Conservation (phyloP, 1,284 basidiomycete genomes). For the Ganoderma lingzhi region DNA sequence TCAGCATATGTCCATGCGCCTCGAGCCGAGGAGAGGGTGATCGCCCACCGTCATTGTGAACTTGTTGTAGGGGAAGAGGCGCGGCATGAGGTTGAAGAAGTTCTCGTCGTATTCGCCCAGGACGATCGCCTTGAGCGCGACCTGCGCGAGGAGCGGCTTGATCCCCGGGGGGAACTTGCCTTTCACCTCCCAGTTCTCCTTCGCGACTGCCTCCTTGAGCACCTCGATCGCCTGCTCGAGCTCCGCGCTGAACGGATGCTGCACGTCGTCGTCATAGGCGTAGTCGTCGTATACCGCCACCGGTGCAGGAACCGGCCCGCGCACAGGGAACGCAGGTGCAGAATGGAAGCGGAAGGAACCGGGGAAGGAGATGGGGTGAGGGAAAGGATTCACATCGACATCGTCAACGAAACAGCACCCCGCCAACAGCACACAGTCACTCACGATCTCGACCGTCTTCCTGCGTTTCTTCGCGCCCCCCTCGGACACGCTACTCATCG, state of each 20-base stretch:
- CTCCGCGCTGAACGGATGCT: conserved; percentile 71
- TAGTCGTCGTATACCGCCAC: not conserved
- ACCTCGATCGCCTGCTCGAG: conserved; percentile 70
- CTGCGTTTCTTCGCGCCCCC: conserved; percentile 62
- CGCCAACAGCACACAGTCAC: conserved; percentile 31
- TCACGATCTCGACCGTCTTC: conserved; percentile 70
- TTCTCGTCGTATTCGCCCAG: conserved; percentile 91
- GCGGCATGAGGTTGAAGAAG: conserved; percentile 90
- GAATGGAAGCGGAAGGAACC: conserved; percentile 20
- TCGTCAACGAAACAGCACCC: not conserved
- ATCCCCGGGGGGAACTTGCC: conserved; percentile 89
- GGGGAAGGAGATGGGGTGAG: conserved; percentile 21
- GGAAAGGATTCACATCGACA: not conserved
- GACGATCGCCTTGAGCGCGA: conserved; percentile 82
- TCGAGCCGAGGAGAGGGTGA: not conserved
- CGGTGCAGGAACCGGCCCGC: not conserved
- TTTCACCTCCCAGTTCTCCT: conserved; percentile 79
- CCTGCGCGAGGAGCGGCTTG: conserved; percentile 75
- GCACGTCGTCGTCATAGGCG: conserved; percentile 32
- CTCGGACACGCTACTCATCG: conserved; percentile 24
- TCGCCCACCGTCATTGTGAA: conserved; percentile 82
- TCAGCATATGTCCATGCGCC: not conserved
- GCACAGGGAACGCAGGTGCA: conserved; percentile 11
- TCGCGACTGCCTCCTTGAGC: conserved; percentile 67
- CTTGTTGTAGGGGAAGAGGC: conserved; percentile 91